phyloP scores from a whole-genome alignment of 805 yeast species.

The Hanseniaspora nectarophila region DNA sequence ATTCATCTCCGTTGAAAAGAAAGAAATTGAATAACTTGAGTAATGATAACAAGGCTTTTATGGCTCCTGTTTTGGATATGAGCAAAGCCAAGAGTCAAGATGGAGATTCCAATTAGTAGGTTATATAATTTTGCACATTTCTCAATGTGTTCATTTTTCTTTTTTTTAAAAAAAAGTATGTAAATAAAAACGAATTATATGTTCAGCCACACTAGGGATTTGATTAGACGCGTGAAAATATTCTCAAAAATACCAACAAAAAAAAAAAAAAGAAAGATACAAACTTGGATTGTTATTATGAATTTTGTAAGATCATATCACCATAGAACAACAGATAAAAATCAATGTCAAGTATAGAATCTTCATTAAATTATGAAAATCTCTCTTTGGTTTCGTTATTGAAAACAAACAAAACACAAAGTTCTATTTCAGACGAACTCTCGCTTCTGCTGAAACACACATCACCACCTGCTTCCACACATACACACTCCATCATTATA shows the following conservation, averaged over 20 bases:
- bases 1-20: slow-evolving; percentile 11
- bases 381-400: not conserved
- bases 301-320: too few relatives aligned
- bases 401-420: not conserved
- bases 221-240: not conserved
- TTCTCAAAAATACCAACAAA: too few relatives aligned
- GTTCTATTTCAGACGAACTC: not conserved
- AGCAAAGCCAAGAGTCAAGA: not conserved
- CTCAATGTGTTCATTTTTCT: too few relatives aligned
- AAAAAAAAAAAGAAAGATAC: too few relatives aligned
- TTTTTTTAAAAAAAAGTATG: not conserved
- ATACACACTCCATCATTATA: not conserved
- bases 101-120: not conserved
- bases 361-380: not conserved
- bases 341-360: not conserved
- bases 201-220: not conserved
- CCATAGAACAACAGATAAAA: too few relatives aligned
- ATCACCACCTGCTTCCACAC: not conserved
- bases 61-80: slow-evolving; percentile 8
- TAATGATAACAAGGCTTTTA: not conserved
- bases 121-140: too few relatives aligned
- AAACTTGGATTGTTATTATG: too few relatives aligned
- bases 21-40: not conserved
- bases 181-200: too few relatives aligned
- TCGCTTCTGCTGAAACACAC: slow-evolving; percentile 6